Conservation (phyloP, 768 basidiomycete genomes). For the Tulasnella calospora region DNA sequence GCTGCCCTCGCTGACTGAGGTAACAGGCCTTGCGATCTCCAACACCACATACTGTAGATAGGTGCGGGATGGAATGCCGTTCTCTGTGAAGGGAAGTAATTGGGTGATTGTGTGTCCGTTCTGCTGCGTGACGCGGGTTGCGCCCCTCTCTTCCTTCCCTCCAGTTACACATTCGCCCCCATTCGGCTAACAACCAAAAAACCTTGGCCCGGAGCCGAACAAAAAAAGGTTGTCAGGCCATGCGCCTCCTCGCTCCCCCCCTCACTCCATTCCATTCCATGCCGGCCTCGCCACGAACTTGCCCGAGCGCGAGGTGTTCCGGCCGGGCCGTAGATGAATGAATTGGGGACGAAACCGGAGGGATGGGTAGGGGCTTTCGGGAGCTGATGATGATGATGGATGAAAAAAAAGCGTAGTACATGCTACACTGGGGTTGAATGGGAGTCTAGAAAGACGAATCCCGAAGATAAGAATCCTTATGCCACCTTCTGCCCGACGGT, state of each 20-base stretch:
- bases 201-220: neutral
- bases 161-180: neutral
- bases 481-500: too few species aligned
- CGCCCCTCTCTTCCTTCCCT: neutral
- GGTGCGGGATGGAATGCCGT: neutral
- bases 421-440: neutral
- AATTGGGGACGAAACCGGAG: too few species aligned
- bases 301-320: neutral
- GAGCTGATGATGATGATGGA: neutral
- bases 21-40: too few species aligned
- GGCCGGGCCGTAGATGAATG: too few species aligned
- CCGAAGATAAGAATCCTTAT: too few species aligned
- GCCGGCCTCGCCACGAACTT: neutral
- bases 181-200: neutral
- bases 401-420: neutral
- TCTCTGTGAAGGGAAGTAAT: neutral
- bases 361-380: neutral
- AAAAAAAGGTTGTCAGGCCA: neutral
- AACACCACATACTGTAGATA: too few species aligned
- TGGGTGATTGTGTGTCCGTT: neutral
- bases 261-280: neutral
- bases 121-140: too few species aligned
- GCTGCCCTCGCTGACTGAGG: neutral
- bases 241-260: neutral
- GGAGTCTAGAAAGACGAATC: neutral